A percentile compares a stretch with the other conserved stretches of the same genome.
These are phyloP conservation scores for Blastomyces parvus DNA, from an alignment of 2,329 filamentous ascomycete genomes.

Conservation along the genomic window DNA sequence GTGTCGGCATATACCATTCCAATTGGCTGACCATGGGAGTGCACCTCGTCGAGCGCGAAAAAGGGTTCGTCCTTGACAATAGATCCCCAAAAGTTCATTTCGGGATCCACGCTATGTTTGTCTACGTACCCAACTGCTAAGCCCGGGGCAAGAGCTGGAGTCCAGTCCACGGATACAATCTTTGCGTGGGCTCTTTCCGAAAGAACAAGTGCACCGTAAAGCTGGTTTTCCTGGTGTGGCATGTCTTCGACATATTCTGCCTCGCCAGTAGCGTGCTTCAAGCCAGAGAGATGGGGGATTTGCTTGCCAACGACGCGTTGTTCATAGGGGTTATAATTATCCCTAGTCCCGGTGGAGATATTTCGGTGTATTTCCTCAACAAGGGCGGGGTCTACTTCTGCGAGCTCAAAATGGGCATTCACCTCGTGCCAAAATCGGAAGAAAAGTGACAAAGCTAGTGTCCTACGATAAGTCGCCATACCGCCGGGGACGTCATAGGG, in stretches of 20 bases:
- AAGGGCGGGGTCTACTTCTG: constrained; percentile 55
- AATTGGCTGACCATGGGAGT: constrained; percentile 73
- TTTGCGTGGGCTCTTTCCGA: constrained; percentile 75
- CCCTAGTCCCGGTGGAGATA: constrained; percentile 66
- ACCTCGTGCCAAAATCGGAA: constrained; percentile 88
- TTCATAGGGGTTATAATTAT: constrained; percentile 59
- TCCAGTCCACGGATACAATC: constrained; percentile 62
- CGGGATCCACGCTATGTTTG: constrained; percentile 60
- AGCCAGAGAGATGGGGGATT: constrained; percentile 67
- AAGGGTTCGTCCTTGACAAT: constrained; percentile 67
- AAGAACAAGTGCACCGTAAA: constrained; percentile 69
- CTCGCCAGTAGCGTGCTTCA: constrained; percentile 80
- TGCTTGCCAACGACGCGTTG: constrained; percentile 69
- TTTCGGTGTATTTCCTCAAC: constrained; percentile 67
- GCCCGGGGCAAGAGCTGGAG: constrained; percentile 61
- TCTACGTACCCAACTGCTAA: constrained; percentile 72
- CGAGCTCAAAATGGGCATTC: constrained; percentile 48
- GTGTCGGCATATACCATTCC: constrained; percentile 70
- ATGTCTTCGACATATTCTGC: constrained; percentile 88
- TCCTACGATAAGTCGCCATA: constrained; percentile 82
- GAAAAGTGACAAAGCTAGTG: constrained; percentile 75
- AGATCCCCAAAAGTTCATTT: constrained; percentile 74
- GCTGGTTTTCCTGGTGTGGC: constrained; percentile 65
- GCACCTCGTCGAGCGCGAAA: constrained; percentile 72
- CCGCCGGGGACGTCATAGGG: constrained; percentile 75